A percentile compares a stretch with the other conserved stretches of the same genome.
Conservation (phyloP, 2,329 filamentous ascomycete species). For the Colletotrichum liaoningense region DNA sequence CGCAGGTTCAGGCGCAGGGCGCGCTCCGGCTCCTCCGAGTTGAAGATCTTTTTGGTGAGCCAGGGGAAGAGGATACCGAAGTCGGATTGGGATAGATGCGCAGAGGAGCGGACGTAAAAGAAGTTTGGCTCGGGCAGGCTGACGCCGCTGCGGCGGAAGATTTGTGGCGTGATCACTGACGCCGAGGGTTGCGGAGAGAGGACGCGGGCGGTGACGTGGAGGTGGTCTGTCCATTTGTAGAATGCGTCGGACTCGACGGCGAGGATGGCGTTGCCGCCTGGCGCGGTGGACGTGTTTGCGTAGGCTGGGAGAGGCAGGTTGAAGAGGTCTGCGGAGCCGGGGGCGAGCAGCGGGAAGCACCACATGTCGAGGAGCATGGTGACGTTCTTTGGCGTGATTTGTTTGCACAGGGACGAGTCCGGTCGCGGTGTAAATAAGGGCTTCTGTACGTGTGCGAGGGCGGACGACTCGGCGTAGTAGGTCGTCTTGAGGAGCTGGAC, state of each 20-base stretch:
- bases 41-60: constrained; percentile 69
- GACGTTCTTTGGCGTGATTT: constrained; percentile 76
- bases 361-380: constrained; percentile 83
- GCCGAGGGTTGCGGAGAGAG: constrained; percentile 68
- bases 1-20: constrained; percentile 63
- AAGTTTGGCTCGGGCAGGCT: constrained; percentile 69
- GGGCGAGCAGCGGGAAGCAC: constrained; percentile 77
- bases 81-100: constrained; percentile 85
- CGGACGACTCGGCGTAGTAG: constrained; percentile 70
- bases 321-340: constrained; percentile 72
- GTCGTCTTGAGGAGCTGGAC: constrained; percentile 84
- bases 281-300: constrained; percentile 58
- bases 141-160: constrained; percentile 55
- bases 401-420: constrained; percentile 67
- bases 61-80: constrained; percentile 87
- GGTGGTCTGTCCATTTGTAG: constrained; percentile 80
- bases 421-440: constrained; percentile 71
- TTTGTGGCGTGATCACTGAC: constrained; percentile 51
- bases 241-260: constrained; percentile 82
- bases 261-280: constrained; percentile 70
- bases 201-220: constrained; percentile 74
- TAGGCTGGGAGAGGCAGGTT: constrained; percentile 81
- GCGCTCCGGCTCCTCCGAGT: constrained; percentile 67
- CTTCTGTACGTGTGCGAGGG: constrained; percentile 58
- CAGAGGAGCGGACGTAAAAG: constrained; percentile 79